A percentile compares a stretch with the other conserved stretches of the same genome.
Conservation (phyloP, 768 basidiomycete genomes). For the Aureoboletus auriporus region DNA sequence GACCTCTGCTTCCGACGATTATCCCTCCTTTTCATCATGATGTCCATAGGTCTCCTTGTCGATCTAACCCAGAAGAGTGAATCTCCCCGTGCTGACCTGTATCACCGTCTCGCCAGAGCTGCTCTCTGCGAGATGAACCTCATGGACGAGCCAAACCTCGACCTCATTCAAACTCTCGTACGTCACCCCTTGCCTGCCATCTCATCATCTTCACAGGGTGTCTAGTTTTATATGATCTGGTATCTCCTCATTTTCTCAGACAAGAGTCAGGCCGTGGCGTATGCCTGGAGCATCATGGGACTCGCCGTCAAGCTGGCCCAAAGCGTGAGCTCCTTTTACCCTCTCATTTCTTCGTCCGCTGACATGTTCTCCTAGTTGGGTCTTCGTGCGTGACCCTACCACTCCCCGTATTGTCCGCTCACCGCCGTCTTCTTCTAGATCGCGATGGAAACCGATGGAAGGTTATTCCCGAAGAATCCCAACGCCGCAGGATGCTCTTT, state of each 20-base stretch:
- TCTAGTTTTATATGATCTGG: slow-evolving; percentile 71
- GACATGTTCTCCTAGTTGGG: slow-evolving; percentile 46
- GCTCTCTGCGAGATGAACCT: slow-evolving; percentile 70
- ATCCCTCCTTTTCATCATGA: slow-evolving; percentile 65
- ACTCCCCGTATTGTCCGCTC: slow-evolving; percentile 12
- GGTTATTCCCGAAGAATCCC: slow-evolving; percentile 67
- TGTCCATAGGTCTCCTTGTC: slow-evolving; percentile 68
- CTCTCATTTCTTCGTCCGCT: slow-evolving; percentile 1
- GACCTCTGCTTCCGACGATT: slow-evolving; percentile 63
- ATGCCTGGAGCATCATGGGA: slow-evolving; percentile 76
- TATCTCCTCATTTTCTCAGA: slow-evolving; percentile 72
- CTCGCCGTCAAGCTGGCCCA: slow-evolving; percentile 71
- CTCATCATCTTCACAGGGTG: slow-evolving; percentile 31
- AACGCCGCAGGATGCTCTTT: slow-evolving; percentile 63
- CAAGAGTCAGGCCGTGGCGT: slow-evolving; percentile 66
- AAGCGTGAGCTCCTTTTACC: slow-evolving; percentile 45
- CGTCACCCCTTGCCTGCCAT: slow-evolving; percentile 14
- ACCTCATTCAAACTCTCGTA: slow-evolving; percentile 66
- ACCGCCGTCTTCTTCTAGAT: slow-evolving; percentile 42
- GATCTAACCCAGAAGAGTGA: slow-evolving; percentile 56
- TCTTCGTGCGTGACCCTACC: slow-evolving; percentile 47
- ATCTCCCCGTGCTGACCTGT: slow-evolving; percentile 56
- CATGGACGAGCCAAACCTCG: slow-evolving; percentile 72
- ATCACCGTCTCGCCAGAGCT: slow-evolving; percentile 63
- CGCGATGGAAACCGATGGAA: slow-evolving; percentile 62